phyloP scores from a whole-genome alignment of 257 asterid genomes.

The Ilex aquifolium region DNA sequence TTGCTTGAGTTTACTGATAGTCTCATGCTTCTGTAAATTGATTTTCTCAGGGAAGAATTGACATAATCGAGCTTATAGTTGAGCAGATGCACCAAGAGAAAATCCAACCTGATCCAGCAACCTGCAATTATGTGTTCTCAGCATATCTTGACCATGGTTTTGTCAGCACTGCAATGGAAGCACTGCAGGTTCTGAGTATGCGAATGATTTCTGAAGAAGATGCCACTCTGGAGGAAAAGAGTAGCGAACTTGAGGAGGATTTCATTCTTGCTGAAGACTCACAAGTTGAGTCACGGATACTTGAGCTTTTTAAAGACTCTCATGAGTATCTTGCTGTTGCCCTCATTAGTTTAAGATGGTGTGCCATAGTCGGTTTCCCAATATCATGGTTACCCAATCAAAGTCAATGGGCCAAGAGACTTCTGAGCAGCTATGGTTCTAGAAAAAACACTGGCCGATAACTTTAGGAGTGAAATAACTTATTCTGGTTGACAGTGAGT shows the following conservation, averaged over 20 bases:
- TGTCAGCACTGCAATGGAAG: constrained; percentile 72
- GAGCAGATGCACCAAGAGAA: constrained; percentile 68
- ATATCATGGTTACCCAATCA: constrained; percentile 57
- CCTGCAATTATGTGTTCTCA: constrained; percentile 60
- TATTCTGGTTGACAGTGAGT: too few relatives aligned
- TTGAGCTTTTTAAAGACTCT: constrained; percentile 39
- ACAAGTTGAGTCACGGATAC: constrained; percentile 42
- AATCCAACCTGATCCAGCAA: constrained; percentile 73
- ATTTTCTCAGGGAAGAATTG: constrained; percentile 61
- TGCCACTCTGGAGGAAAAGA: constrained; percentile 35
- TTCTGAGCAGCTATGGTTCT: constrained; percentile 37
- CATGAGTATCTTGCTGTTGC: constrained; percentile 42
- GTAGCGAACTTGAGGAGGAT: constrained; percentile 37
- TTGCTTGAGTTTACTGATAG: too few relatives aligned
- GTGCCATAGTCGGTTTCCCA: constrained; percentile 37
- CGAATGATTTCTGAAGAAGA: constrained; percentile 66
- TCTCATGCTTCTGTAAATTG: constrained; percentile 3
- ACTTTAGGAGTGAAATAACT: too few relatives aligned
- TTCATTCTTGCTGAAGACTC: constrained; percentile 44
- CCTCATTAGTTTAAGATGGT: constrained; percentile 71
- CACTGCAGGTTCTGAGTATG: constrained; percentile 73
- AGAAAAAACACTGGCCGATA: background rate
- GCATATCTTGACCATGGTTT: constrained; percentile 54
- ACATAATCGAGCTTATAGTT: constrained; percentile 60
- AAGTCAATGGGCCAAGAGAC: constrained; percentile 71